These are phyloP conservation scores for Skeletonema menzelii DNA, from an alignment of 108 stramenopile species.

Conservation along the genomic window DNA sequence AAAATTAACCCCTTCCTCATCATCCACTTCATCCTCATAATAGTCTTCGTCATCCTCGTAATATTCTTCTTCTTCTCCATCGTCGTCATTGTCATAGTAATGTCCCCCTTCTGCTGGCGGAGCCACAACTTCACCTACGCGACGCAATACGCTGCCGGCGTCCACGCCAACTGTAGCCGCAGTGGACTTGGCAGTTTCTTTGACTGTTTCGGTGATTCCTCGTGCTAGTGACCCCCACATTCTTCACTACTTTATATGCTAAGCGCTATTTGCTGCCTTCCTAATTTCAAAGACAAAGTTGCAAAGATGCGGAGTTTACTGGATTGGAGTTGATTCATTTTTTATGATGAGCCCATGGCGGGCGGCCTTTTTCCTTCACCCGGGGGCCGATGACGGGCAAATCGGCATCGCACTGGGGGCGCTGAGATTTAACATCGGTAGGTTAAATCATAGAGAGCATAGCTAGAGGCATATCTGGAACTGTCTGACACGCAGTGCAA, in stretches of 20 bases:
- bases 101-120: slow-evolving; percentile 20
- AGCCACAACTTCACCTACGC: slow-evolving; percentile 54
- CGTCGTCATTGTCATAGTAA: slow-evolving; percentile 21
- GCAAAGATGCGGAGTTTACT: no score
- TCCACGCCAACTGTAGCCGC: slow-evolving; percentile 23
- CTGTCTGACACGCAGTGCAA: no score
- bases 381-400: no score
- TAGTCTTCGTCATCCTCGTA: slow-evolving; percentile 17
- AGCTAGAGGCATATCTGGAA: no score
- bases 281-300: no score
- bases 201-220: slow-evolving; percentile 38
- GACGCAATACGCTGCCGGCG: slow-evolving; percentile 32
- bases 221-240: slow-evolving; percentile 55
- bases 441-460: no score
- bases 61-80: slow-evolving; percentile 5
- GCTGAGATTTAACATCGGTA: no score
- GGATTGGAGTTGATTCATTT: no score
- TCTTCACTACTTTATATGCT: background rate
- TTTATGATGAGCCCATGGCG: no score
- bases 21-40: background rate
- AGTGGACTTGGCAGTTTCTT: slow-evolving; percentile 36
- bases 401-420: no score
- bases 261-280: no score
- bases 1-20: slow-evolving; percentile 14
- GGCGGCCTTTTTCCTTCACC: no score